These are phyloP conservation scores for Cladobotryum protrusum DNA, from an alignment of 2,329 filamentous ascomycete genomes.

Conservation along the genomic window DNA sequence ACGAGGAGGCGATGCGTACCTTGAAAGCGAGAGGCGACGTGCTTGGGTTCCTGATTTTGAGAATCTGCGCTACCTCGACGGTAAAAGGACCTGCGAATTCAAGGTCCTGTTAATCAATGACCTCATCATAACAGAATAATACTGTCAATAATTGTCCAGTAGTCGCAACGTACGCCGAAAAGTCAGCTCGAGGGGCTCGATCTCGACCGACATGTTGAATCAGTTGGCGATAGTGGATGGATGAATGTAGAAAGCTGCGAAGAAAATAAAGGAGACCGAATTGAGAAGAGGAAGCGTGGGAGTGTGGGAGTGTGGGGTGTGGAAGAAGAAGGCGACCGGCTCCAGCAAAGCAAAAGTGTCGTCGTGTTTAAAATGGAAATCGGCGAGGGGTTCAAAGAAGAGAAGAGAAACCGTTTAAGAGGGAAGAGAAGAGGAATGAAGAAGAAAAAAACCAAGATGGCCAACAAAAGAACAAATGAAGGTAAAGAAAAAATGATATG, in stretches of 20 bases:
- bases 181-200: constrained; percentile 83
- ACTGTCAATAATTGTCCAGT: background rate
- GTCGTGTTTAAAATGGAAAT: constrained; percentile 8
- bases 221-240: constrained; percentile 2
- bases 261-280: background rate
- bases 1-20: constrained; percentile 36
- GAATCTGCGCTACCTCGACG: constrained; percentile 56
- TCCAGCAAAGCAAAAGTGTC: background rate
- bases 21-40: constrained; percentile 62
- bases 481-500: background rate
- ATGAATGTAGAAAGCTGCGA: background rate
- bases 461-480: background rate
- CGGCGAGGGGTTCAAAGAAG: constrained; percentile 1
- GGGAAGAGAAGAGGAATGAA: background rate
- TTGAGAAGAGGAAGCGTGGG: background rate
- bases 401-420: background rate
- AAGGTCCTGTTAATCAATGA: constrained; percentile 11
- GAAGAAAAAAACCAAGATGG: background rate
- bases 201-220: constrained; percentile 81
- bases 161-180: constrained; percentile 70
- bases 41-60: constrained; percentile 61
- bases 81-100: constrained; percentile 55
- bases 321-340: background rate
- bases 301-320: too few species aligned
- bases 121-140: background rate